Percentiles rank a stretch among this genome's conserved stretches.
Conservation (phyloP, 306 rosid genomes). For the Rosa persica region DNA sequence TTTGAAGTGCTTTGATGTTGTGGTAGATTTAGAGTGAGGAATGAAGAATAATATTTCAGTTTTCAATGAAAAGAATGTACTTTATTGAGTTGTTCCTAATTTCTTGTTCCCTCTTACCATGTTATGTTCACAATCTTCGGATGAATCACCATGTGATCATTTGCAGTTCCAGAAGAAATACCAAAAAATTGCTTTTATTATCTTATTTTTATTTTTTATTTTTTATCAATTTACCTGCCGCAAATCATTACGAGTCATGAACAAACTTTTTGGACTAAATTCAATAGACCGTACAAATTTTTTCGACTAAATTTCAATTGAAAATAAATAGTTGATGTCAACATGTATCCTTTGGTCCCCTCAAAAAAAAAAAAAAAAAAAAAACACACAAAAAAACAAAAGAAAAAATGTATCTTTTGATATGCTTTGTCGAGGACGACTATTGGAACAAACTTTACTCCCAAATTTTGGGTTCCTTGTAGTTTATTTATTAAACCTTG, state of each 20-base stretch:
- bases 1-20: slow-evolving; percentile 35
- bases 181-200: background rate
- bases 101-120: slow-evolving; percentile 5
- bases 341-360: background rate
- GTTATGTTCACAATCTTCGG: background rate
- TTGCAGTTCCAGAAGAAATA: background rate
- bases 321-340: background rate
- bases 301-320: background rate
- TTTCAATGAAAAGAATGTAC: slow-evolving; percentile 15
- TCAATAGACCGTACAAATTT: too few relatives aligned
- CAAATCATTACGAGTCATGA: background rate
- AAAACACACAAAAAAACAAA: too few relatives aligned
- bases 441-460: slow-evolving; percentile 2
- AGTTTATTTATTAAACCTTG: slow-evolving; percentile 7
- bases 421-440: background rate
- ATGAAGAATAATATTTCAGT: slow-evolving; percentile 36
- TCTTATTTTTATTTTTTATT: too few relatives aligned
- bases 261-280: background rate
- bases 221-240: background rate
- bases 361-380: too few relatives aligned
- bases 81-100: background rate
- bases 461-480: too few relatives aligned
- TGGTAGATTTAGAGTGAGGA: slow-evolving; percentile 24
- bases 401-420: background rate
- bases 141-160: background rate